phyloP scores from a whole-genome alignment of 352 stramenopile species.

The Globisporangium echinulatum region DNA sequence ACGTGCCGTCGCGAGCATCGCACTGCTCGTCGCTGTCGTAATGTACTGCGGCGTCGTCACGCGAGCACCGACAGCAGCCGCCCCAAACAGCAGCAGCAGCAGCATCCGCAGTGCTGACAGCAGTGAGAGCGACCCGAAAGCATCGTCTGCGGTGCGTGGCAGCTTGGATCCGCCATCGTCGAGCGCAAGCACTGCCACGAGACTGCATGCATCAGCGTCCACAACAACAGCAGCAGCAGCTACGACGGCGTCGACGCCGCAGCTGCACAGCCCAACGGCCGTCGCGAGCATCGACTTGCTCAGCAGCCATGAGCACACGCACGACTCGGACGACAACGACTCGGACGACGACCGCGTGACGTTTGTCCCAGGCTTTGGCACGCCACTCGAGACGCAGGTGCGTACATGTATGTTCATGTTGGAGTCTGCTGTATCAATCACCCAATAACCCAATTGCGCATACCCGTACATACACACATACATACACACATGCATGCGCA shows the following conservation, averaged over 20 bases:
- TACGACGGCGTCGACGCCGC: background rate
- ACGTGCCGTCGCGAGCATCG: slow-evolving; percentile 15
- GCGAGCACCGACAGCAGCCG: background rate
- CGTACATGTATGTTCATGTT: slow-evolving; percentile 1
- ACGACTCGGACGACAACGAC: slow-evolving; percentile 1
- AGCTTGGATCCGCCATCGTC: background rate
- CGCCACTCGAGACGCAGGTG: slow-evolving; percentile 60
- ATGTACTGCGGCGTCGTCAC: slow-evolving; percentile 11
- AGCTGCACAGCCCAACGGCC: background rate
- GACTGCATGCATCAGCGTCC: background rate
- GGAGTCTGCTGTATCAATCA: too few species aligned
- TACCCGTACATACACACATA: too few species aligned
- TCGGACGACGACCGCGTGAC: slow-evolving; percentile 26
- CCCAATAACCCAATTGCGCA: too few species aligned
- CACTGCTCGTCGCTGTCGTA: slow-evolving; percentile 12
- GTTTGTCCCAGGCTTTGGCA: slow-evolving; percentile 65
- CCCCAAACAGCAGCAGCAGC: background rate
- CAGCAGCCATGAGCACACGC: slow-evolving; percentile 1
- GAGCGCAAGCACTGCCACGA: background rate
- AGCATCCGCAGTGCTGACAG: slow-evolving; percentile 4
- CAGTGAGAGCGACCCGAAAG: slow-evolving; percentile 4
- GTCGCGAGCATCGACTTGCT: slow-evolving; percentile 8
- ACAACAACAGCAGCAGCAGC: slow-evolving; percentile 6
- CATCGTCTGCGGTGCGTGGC: background rate
- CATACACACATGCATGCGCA: slow-evolving; percentile 1